Evolutionary conservation across 2,329 filamentous ascomycete species (phyloP), one percentile per base, ranked within the genome.

Genomic region (Zasmidium citrigriseum): DNA sequence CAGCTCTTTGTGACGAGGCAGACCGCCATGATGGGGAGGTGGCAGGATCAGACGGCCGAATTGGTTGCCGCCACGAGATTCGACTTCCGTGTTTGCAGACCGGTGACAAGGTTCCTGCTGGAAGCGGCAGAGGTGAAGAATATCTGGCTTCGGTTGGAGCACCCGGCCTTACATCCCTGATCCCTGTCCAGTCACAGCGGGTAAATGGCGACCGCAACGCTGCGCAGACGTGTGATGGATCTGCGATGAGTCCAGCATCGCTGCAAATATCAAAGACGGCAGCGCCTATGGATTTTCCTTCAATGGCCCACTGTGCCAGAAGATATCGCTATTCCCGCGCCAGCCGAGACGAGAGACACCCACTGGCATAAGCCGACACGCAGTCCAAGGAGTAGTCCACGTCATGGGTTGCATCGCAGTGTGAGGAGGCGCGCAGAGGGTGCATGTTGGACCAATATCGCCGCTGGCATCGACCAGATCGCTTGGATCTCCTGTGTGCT

Each of bases 151-250:
- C 47, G 47, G 47, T 49, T 49, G 47, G 22, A 23, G 24, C 16
- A 12, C 27, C 47, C 47, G 47, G 47, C 22, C 22, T 23, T 25
- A 49, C 22, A 49, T 49, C 22, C 47, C 24, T 49, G 47, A 49
- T 49, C 47, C 34, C 18, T 41, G 34, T n/a, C 12, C 7, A 34
- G 27, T 7, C 27, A n/a, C 12, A 16, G 4, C 34, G 34, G 34
- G 18, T 41, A 41, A 41, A 41, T 41, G 16, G 14, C 34, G 12
- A 41, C 4, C 14, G 12, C 14, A 4, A n/a, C 5, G 34, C 34
- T 4, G 34, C 18, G 14, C 27, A 34, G 7, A 14, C 14, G 14
- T 7, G 34, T 41, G 34, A 9, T 41, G 14, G 5, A 16, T 41
- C 14, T n/a, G 34, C 18, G 34, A 41, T n/a, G 34, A 41, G 34